These are phyloP conservation scores for Clitocybe nebularis DNA, from an alignment of 1,284 basidiomycete species.

Conservation along the genomic window DNA sequence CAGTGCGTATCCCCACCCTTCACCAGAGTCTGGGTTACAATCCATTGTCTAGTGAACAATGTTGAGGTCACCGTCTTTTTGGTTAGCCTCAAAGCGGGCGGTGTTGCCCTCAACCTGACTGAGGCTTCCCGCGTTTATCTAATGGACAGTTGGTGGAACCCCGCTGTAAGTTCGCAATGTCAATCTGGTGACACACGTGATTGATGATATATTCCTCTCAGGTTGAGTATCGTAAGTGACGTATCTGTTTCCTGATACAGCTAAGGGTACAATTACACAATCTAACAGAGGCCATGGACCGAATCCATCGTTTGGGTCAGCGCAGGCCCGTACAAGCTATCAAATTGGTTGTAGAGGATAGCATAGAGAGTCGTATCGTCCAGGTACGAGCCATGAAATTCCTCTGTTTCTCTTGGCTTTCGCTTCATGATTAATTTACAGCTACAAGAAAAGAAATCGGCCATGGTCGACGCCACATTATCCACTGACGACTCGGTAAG, in stretches of 20 bases:
- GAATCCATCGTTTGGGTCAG: slow-evolving; percentile 90
- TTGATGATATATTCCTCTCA: slow-evolving; percentile 19
- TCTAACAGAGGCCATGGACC: slow-evolving; percentile 89
- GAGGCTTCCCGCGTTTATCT: slow-evolving; percentile 93
- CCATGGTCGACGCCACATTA: slow-evolving; percentile 79
- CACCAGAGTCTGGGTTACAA: too few species aligned
- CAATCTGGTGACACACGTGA: slow-evolving; percentile 12
- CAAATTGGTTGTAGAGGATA: slow-evolving; percentile 94
- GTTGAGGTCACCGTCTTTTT: slow-evolving; percentile 95
- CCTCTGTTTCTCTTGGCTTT: neutral
- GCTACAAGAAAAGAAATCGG: slow-evolving; percentile 92
- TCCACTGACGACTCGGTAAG: slow-evolving; percentile 70
- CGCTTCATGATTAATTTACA: slow-evolving; percentile 33
- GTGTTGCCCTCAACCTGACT: slow-evolving; percentile 91
- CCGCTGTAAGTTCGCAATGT: slow-evolving; percentile 48
- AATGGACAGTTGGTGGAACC: slow-evolving; percentile 94
- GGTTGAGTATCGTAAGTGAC: slow-evolving; percentile 70
- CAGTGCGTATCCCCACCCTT: slow-evolving; percentile 71
- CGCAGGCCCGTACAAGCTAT: slow-evolving; percentile 90
- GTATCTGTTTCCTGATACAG: too few species aligned
- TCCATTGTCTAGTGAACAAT: slow-evolving; percentile 77
- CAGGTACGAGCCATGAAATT: too few species aligned
- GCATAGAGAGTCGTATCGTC: slow-evolving; percentile 93
- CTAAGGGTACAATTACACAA: too few species aligned
- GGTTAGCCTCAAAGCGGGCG: slow-evolving; percentile 93